phyloP scores from a whole-genome alignment of 1,139 yeast genomes.

The Candida sojae region DNA sequence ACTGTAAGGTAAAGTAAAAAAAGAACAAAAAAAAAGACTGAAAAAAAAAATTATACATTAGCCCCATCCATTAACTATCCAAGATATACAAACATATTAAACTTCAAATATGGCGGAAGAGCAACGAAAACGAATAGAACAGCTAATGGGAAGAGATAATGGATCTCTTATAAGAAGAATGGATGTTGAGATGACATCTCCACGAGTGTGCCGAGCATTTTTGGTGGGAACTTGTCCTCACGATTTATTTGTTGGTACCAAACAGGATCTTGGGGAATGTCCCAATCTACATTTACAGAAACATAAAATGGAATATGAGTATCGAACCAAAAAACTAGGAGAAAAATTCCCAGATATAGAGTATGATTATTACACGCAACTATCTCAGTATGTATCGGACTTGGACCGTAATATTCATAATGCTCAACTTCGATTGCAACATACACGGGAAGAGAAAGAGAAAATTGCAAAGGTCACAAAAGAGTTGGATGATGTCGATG shows the following conservation, averaged over 20 bases:
- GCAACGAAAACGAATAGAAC: conserved; percentile 75
- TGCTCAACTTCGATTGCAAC: conserved; percentile 70
- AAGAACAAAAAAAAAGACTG: conserved; percentile 8
- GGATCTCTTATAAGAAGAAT: conserved; percentile 35
- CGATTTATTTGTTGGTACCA: conserved; percentile 80
- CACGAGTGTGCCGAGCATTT: conserved; percentile 76
- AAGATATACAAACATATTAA: neutral
- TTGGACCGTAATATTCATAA: conserved; percentile 66
- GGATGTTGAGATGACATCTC: conserved; percentile 59
- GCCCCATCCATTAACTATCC: too few relatives aligned
- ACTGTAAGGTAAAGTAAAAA: too few relatives aligned
- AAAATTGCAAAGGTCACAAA: conserved; percentile 63
- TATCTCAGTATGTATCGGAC: conserved; percentile 60
- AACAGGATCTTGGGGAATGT: conserved; percentile 82
- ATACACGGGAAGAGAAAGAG: conserved; percentile 75
- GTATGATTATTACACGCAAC: conserved; percentile 59
- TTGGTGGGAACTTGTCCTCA: conserved; percentile 89
- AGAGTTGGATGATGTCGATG: conserved; percentile 68
- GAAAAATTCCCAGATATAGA: conserved; percentile 69
- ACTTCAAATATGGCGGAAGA: conserved; percentile 55
- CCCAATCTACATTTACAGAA: conserved; percentile 77
- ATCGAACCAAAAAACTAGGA: conserved; percentile 53
- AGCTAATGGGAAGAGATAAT: conserved; percentile 75
- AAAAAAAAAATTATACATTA: neutral
- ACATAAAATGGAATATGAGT: conserved; percentile 70